phyloP scores from a whole-genome alignment of 2,329 filamentous ascomycete species.

The Colletotrichum sp. region DNA sequence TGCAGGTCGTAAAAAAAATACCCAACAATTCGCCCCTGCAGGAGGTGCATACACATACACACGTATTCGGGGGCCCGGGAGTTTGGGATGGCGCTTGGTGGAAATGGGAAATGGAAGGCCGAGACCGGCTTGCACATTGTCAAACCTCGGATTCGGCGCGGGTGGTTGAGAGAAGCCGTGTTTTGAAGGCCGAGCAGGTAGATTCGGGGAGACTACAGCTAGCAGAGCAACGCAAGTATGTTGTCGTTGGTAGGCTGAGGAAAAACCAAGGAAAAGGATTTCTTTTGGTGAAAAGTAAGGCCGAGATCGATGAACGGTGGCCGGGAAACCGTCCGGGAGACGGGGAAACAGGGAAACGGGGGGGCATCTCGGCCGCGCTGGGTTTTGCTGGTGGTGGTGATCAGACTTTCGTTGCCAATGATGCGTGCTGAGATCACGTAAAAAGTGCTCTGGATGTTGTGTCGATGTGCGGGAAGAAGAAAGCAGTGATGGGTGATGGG shows the following conservation, averaged over 20 bases:
- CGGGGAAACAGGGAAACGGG: not conserved
- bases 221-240: no score
- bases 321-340: not conserved
- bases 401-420: not conserved
- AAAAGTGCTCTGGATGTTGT: conserved; percentile 3
- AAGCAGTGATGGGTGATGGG: not conserved
- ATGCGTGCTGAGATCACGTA: not conserved
- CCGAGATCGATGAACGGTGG: not conserved
- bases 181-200: not conserved
- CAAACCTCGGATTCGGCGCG: not conserved
- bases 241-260: not conserved
- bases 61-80: not conserved
- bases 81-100: not conserved
- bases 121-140: not conserved
- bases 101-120: not conserved
- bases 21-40: not conserved
- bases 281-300: not conserved
- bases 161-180: not conserved
- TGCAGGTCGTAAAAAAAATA: not conserved
- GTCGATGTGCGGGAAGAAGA: not conserved
- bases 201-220: not conserved
- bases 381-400: not conserved
- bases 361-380: not conserved
- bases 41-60: not conserved
- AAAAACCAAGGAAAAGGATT: not conserved